Evolutionary conservation across 495 filamentous ascomycete species (phyloP).

Genomic region (Podospora fimiseda): DNA sequence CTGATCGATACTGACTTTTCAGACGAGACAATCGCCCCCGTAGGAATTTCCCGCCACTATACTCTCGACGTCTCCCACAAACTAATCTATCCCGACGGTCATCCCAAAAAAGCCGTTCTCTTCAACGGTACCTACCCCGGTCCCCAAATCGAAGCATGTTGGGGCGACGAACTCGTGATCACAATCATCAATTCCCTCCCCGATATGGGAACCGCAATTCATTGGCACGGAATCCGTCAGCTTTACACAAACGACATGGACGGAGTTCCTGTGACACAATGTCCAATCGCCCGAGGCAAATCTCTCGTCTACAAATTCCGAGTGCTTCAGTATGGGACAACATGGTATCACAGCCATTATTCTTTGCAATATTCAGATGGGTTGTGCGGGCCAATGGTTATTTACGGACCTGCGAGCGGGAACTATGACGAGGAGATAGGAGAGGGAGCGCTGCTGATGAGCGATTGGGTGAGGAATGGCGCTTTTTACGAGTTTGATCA

Average conservation of each 20-base stretch:
- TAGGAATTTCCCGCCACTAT: constrained; percentile 14
- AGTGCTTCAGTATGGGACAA: constrained; percentile 46
- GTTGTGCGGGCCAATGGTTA: constrained; percentile 40
- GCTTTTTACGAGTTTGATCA: constrained; percentile 14
- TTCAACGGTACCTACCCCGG: constrained; percentile 47
- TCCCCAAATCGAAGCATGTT: constrained; percentile 42
- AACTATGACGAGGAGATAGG: constrained; percentile 52
- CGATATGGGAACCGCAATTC: constrained; percentile 5
- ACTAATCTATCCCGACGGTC: constrained; percentile 39
- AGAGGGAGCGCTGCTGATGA: constrained; percentile 26
- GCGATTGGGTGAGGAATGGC: constrained; percentile 32
- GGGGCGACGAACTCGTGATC: constrained; percentile 28
- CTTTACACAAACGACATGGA: constrained; percentile 23
- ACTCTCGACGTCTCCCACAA: constrained; percentile 29
- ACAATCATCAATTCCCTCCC: constrained; percentile 13
- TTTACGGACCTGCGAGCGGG: constrained; percentile 45
- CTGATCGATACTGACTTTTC: not conserved
- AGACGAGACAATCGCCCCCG: constrained; percentile 2
- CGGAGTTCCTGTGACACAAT: constrained; percentile 44
- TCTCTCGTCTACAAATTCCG: constrained; percentile 39
- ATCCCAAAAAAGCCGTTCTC: constrained; percentile 37
- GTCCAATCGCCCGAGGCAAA: constrained; percentile 39
- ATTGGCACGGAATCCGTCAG: constrained; percentile 32
- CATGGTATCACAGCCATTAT: constrained; percentile 52
- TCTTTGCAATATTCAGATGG: constrained; percentile 19